A percentile compares a stretch with the other conserved stretches of the same genome.
Evolutionary conservation across 2,329 filamentous ascomycete genomes (phyloP).

Genomic region (Neurospora sp.): DNA sequence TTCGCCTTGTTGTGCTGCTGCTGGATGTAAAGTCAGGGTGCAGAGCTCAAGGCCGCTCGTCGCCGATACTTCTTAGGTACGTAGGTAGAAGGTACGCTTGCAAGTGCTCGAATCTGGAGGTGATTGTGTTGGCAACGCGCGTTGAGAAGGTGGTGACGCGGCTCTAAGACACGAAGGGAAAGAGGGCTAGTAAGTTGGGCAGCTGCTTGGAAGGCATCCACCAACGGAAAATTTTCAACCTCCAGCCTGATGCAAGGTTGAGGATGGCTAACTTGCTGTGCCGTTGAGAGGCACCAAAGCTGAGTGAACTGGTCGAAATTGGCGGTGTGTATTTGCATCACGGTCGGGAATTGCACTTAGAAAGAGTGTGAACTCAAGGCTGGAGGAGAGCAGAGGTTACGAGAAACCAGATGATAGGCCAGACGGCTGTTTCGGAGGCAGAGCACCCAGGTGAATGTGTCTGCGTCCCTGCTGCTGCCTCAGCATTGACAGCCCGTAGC

Average conservation of each 20-base stretch:
- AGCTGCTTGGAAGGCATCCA: neutral
- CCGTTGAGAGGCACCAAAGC: neutral
- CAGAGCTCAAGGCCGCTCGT: neutral
- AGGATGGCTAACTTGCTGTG: neutral
- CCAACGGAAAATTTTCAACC: neutral
- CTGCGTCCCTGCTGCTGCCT: neutral
- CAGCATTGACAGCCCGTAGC: neutral
- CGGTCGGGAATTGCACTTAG: neutral
- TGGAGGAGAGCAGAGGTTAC: neutral
- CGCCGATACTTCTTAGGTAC: neutral
- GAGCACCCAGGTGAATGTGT: neutral
- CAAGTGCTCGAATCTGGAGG: neutral
- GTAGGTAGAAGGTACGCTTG: neutral
- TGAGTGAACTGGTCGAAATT: neutral
- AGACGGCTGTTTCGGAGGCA: neutral
- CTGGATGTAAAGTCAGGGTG: neutral
- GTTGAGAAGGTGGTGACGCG: neutral
- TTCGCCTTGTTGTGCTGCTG: neutral
- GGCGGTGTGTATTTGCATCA: neutral
- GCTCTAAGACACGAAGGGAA: neutral
- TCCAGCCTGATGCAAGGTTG: neutral
- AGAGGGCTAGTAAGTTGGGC: neutral
- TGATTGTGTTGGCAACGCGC: no score
- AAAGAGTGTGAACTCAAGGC: fast-evolving
- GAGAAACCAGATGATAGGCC: neutral